phyloP scores from a whole-genome alignment of 441 rosid species.

The Pelargonium exstipulatum region DNA sequence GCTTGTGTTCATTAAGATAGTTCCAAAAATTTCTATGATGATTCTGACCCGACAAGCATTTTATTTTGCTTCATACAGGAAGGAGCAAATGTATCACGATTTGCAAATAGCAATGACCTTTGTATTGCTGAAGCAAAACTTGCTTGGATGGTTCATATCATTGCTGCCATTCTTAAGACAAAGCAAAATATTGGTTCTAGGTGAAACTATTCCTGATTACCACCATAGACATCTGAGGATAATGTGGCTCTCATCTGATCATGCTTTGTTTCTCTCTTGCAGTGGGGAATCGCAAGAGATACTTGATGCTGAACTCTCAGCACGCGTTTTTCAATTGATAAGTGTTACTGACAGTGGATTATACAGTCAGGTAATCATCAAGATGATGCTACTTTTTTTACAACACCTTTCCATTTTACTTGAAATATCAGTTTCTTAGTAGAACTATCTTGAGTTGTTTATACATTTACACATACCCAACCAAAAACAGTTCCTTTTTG shows the following conservation, averaged over 20 bases:
- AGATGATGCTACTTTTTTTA: background rate
- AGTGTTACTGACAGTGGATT: constrained; percentile 89
- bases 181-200: constrained; percentile 88
- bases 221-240: background rate
- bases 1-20: constrained; percentile 10
- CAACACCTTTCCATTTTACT: background rate
- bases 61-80: constrained; percentile 46
- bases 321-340: constrained; percentile 90
- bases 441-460: background rate
- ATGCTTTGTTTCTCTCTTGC: constrained; percentile 27
- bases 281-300: constrained; percentile 95
- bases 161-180: constrained; percentile 86
- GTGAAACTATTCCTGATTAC: constrained; percentile 33
- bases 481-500: background rate
- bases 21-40: constrained; percentile 8
- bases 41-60: background rate
- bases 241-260: background rate
- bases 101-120: constrained; percentile 52
- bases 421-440: background rate
- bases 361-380: constrained; percentile 64
- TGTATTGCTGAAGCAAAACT: constrained; percentile 87
- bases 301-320: constrained; percentile 98
- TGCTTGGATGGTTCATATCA: constrained; percentile 92
- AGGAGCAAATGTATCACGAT: constrained; percentile 52
- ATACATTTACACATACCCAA: background rate